Evolutionary conservation across 352 stramenopile genomes (phyloP).

Genomic region (Achlya hypogyna): DNA sequence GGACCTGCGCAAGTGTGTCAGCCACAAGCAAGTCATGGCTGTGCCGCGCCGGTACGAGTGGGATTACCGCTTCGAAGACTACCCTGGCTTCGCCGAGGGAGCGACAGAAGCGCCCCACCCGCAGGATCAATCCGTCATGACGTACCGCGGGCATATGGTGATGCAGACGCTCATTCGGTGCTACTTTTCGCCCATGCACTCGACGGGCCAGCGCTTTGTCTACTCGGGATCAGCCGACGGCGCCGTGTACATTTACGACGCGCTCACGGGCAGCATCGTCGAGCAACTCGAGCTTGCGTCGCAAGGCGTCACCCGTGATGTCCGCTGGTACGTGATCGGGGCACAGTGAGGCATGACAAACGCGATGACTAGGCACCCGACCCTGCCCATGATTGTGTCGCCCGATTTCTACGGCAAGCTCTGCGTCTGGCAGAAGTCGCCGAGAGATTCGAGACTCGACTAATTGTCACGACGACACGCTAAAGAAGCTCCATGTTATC

Average conservation of each 20-base stretch:
- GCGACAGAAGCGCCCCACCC: conserved; percentile 48
- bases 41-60: conserved; percentile 44
- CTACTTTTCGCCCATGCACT: conserved; percentile 80
- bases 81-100: conserved; percentile 41
- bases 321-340: conserved; percentile 37
- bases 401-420: conserved; percentile 82
- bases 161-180: conserved; percentile 78
- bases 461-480: not conserved
- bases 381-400: conserved; percentile 71
- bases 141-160: conserved; percentile 69
- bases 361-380: conserved; percentile 32
- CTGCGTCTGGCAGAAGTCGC: conserved; percentile 55
- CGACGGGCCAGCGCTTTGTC: conserved; percentile 80
- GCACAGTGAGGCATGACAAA: not conserved
- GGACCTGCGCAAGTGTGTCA: conserved; percentile 73
- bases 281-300: conserved; percentile 71
- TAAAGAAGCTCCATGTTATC: conserved; percentile 9
- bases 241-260: conserved; percentile 78
- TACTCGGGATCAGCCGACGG: conserved; percentile 77
- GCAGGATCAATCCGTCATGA: conserved; percentile 72
- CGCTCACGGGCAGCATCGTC: conserved; percentile 53
- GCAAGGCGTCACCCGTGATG: conserved; percentile 70
- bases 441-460: not conserved
- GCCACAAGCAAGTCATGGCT: conserved; percentile 35
- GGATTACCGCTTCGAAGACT: conserved; percentile 79